These are phyloP conservation scores for Russula emetica DNA, from an alignment of 768 basidiomycete genomes.

Conservation along the genomic window DNA sequence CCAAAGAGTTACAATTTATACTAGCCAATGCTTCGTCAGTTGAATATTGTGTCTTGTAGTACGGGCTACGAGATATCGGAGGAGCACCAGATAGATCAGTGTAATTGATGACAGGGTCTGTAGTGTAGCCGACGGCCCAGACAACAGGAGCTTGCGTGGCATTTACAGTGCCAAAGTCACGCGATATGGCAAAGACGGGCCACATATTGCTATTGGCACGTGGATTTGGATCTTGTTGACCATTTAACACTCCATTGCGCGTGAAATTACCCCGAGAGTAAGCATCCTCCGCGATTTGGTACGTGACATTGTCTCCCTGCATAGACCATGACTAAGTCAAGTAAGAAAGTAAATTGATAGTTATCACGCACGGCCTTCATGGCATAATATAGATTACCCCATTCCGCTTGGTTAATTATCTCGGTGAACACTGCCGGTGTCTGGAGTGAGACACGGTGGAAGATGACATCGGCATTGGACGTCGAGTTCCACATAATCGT, in stretches of 20 bases:
- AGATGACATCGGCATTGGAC: slow-evolving; percentile 6
- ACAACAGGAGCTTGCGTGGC: slow-evolving; percentile 29
- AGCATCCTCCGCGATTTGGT: slow-evolving; percentile 1
- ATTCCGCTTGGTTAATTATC: slow-evolving; percentile 24
- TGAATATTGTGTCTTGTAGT: slow-evolving; percentile 40
- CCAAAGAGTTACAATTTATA: neutral
- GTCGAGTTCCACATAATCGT: slow-evolving; percentile 11
- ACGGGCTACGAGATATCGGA: slow-evolving; percentile 43
- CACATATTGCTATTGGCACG: slow-evolving; percentile 19
- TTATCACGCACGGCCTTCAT: slow-evolving; percentile 16
- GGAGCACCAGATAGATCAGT: slow-evolving; percentile 37
- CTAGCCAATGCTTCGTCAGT: slow-evolving; percentile 30
- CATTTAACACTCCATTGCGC: slow-evolving; percentile 21
- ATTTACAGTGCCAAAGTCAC: slow-evolving; percentile 32
- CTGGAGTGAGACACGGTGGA: slow-evolving; percentile 21
- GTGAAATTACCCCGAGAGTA: slow-evolving; percentile 27
- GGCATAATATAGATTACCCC: slow-evolving; percentile 27
- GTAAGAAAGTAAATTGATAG: neutral
- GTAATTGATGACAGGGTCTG: slow-evolving; percentile 32
- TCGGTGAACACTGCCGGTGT: slow-evolving; percentile 17
- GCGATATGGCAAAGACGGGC: slow-evolving; percentile 31
- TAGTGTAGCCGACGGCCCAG: slow-evolving; percentile 32
- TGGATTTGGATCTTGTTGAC: slow-evolving; percentile 1
- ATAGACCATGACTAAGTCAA: neutral
- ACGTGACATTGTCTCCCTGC: slow-evolving; percentile 21